Evolutionary conservation across 1,139 yeast genomes (phyloP), one percentile per base, ranked within the genome.

Genomic region (Meyerozyma athensensis): DNA sequence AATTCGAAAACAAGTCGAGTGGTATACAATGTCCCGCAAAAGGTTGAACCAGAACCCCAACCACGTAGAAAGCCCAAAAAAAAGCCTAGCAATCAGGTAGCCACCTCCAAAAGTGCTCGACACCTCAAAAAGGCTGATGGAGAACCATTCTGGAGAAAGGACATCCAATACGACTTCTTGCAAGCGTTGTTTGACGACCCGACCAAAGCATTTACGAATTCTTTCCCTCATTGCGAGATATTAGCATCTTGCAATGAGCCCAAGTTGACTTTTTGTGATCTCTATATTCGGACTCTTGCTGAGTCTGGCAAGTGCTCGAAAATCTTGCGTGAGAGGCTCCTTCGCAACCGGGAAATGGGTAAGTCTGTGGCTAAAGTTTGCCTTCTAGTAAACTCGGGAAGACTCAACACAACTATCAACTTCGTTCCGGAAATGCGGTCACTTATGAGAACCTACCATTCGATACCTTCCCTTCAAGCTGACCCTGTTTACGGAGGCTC

Each of bases 381-480:
- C 47, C 63, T 92, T 33, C 68, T 92, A 45, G 97, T 92, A 19
- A 92, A 92, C 56, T 80, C 89, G 34, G 97, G 97, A 4, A 70
- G 97, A 46, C 81, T 92, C 80, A 92, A 92, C 63, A 92, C 98
- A 2, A 92, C 97, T 4, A 81, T 92, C 38, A 90, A 90, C 59
- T 92, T 90, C 56, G 95, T 87, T 39, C 89, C 95, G n/a, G 97
- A 89, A 55, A 90, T 90, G 97, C 82, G 89, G 47, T 87, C 96
- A 1, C 92, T 90, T 44, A 69, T 90, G 48, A 71, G 97, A 50
- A 90, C 97, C 0, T 92, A 85, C 55, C 97, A 90, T 59, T 85
- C 96, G 10, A 86, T 92, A 26, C 98, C 98, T 1, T 79, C 90
- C 5, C 68, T 92, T 37, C 97, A 92, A 56, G 79, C 82, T 2